Percentiles rank a stretch among this genome's conserved stretches.
These are phyloP conservation scores for Leptodermis oblonga DNA, from an alignment of 257 asterid genomes.

Conservation along the genomic window DNA sequence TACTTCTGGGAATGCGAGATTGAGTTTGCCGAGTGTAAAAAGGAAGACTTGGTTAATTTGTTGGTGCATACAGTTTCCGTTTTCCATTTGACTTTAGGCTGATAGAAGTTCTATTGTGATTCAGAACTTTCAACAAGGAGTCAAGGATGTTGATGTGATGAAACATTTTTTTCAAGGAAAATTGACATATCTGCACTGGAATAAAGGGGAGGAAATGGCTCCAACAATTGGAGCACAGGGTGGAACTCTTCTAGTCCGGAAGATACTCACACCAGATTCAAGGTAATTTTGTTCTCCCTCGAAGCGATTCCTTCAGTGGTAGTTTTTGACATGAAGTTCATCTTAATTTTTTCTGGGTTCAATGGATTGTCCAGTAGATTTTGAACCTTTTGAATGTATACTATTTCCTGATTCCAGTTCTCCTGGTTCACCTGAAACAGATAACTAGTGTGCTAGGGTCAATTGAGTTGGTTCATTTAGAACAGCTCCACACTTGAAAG, in stretches of 20 bases:
- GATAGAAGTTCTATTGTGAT: constrained; percentile 7
- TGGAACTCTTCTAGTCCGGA: constrained; percentile 87
- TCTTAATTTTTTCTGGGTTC: background rate
- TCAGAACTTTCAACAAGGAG: constrained; percentile 55
- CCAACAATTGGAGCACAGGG: constrained; percentile 58
- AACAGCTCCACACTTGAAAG: background rate
- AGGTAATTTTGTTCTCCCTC: constrained; percentile 34
- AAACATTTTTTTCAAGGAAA: constrained; percentile 58
- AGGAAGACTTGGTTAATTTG: background rate
- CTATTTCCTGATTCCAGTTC: no score
- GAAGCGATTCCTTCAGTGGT: background rate
- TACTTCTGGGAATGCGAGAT: background rate
- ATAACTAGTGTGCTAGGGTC: background rate
- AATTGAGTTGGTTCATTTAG: background rate
- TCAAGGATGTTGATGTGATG: constrained; percentile 40
- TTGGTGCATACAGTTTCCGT: background rate
- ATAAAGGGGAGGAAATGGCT: constrained; percentile 80
- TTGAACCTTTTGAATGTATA: background rate
- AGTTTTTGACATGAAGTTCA: background rate
- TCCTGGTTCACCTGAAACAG: background rate
- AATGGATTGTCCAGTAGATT: background rate
- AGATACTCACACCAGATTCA: constrained; percentile 58
- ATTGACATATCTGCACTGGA: constrained; percentile 68
- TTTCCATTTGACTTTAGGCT: background rate
- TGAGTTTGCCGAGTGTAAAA: background rate